Conservation (phyloP, 495 filamentous ascomycete genomes). For the Darksidea phi region DNA sequence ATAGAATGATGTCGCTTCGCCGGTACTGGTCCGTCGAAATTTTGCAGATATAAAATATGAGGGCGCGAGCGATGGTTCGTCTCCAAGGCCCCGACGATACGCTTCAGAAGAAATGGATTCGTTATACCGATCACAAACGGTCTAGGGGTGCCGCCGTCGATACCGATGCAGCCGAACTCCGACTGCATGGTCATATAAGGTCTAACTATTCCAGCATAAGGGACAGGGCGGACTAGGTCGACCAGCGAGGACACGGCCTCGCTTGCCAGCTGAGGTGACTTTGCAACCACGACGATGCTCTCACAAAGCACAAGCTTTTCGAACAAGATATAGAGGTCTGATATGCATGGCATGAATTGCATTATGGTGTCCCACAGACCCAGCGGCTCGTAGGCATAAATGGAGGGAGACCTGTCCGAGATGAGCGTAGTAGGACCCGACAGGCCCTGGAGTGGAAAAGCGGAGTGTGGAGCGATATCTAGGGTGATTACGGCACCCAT, state of each 20-base stretch:
- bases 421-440: constrained; percentile 18
- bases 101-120: constrained; percentile 40
- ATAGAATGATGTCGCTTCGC: constrained; percentile 34
- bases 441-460: constrained; percentile 41
- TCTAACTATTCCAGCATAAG: constrained; percentile 38
- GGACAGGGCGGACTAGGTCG: constrained; percentile 41
- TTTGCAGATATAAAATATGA: constrained; percentile 36
- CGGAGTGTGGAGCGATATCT: constrained; percentile 40
- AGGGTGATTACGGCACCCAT: constrained; percentile 36
- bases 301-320: constrained; percentile 42
- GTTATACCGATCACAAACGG: constrained; percentile 40
- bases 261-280: constrained; percentile 39
- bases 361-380: constrained; percentile 38
- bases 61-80: constrained; percentile 22
- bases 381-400: constrained; percentile 40
- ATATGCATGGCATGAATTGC: constrained; percentile 36
- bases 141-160: constrained; percentile 34
- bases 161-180: constrained; percentile 35
- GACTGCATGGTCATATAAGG: constrained; percentile 45
- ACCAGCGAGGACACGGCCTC: constrained; percentile 38
- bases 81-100: constrained; percentile 28
- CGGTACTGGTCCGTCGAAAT: constrained; percentile 29
- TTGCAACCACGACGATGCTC: constrained; percentile 39
- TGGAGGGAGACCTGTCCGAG: constrained; percentile 24
- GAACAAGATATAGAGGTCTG: constrained; percentile 39